These are phyloP conservation scores for Asclepias syriaca DNA, from an alignment of 257 asterid genomes.

Conservation along the genomic window DNA sequence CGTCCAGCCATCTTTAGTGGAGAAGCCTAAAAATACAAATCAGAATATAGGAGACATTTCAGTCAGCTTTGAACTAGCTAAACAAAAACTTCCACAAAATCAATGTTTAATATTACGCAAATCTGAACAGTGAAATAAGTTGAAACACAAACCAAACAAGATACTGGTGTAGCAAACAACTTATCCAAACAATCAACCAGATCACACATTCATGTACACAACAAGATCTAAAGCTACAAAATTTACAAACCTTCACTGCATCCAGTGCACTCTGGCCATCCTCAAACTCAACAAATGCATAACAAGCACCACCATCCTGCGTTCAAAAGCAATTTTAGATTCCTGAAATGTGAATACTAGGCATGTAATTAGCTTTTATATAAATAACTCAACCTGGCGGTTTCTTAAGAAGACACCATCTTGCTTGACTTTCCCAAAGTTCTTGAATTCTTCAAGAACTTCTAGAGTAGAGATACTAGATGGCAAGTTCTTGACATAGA, in stretches of 20 bases:
- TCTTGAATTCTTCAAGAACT: conserved; percentile 61
- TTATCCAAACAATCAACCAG: too few relatives aligned
- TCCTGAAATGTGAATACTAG: conserved; percentile 9
- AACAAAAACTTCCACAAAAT: neutral
- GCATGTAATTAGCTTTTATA: conserved; percentile 4
- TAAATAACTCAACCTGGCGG: conserved; percentile 41
- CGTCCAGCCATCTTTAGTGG: conserved; percentile 64
- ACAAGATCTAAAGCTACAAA: neutral
- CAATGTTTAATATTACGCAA: neutral
- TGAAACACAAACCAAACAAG: neutral
- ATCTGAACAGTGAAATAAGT: neutral
- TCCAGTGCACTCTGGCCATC: conserved; percentile 64
- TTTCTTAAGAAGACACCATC: conserved; percentile 78
- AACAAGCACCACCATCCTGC: conserved; percentile 79
- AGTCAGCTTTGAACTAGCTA: neutral
- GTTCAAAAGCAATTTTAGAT: conserved; percentile 26
- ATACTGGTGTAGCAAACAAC: neutral
- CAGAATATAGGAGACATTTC: neutral
- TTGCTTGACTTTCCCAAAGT: conserved; percentile 58
- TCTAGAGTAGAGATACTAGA: conserved; percentile 49
- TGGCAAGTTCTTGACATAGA: conserved; percentile 79
- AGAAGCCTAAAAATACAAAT: conserved; percentile 47
- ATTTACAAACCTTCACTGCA: conserved; percentile 57
- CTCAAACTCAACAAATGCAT: conserved; percentile 86
- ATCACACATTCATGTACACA: neutral